Evolutionary conservation across 345 rosid species (phyloP).

Genomic region (Lagerstroemia speciosa): DNA sequence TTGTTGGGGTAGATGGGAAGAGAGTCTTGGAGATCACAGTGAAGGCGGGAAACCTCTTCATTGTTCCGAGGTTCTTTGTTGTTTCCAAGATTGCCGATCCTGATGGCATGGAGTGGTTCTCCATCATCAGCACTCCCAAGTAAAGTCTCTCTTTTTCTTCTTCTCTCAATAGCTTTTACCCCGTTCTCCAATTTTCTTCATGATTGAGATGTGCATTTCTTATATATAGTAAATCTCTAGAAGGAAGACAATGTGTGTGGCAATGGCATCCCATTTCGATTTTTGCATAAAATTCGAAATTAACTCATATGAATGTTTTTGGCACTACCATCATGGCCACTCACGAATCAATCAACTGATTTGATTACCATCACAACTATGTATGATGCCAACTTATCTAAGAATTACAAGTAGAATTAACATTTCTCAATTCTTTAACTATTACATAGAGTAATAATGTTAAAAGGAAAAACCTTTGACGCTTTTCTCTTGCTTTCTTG

Average conservation of each 20-base stretch:
- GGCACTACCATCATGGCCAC: too few species aligned
- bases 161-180: not conserved
- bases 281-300: not conserved
- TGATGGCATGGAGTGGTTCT: slow-evolving; percentile 87
- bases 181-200: not conserved
- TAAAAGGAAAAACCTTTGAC: too few species aligned
- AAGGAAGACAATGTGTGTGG: too few species aligned
- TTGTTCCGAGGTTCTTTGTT: slow-evolving; percentile 81
- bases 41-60: slow-evolving; percentile 62
- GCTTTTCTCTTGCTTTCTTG: not conserved
- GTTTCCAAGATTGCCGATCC: slow-evolving; percentile 79
- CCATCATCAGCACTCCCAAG: slow-evolving; percentile 83
- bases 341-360: too few species aligned
- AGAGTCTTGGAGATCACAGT: slow-evolving; percentile 65
- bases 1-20: slow-evolving; percentile 65
- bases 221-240: not conserved
- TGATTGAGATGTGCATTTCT: not conserved
- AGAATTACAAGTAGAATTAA: too few species aligned
- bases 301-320: too few species aligned
- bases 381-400: too few species aligned
- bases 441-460: not conserved
- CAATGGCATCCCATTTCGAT: too few species aligned
- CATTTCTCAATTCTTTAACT: not conserved
- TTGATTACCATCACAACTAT: too few species aligned
- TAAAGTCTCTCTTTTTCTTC: slow-evolving; percentile 15